Evolutionary conservation across 2,329 filamentous ascomycete species (phyloP).

Genomic region (Aquanectria penicillioides): DNA sequence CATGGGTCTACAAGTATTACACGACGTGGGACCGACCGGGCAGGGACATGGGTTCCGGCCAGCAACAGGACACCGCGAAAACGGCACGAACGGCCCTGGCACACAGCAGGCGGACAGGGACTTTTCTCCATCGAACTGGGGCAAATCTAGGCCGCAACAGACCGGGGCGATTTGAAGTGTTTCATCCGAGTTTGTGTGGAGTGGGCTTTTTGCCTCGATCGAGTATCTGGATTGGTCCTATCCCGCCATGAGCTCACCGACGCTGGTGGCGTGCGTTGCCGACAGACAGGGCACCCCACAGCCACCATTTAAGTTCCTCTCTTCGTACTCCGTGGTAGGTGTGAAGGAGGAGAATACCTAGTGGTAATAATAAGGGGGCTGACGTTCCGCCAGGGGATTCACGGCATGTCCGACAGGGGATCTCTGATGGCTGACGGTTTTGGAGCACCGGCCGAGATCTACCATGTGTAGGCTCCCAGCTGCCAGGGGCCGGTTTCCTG

Average conservation of each 20-base stretch:
- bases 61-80: background rate
- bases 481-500: too few species aligned
- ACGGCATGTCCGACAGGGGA: conserved; percentile 4
- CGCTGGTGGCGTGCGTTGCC: conserved; percentile 16
- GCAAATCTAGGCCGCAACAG: background rate
- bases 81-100: too few species aligned
- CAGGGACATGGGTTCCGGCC: conserved; percentile 6
- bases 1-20: background rate
- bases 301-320: background rate
- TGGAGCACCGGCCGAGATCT: too few species aligned
- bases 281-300: conserved; percentile 13
- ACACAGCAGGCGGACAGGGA: too few species aligned
- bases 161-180: conserved; percentile 15
- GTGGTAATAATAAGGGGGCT: conserved; percentile 15
- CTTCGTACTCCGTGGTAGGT: background rate
- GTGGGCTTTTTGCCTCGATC: conserved; percentile 11
- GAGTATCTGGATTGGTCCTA: background rate
- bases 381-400: background rate
- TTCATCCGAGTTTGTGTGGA: conserved; percentile 10
- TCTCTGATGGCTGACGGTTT: background rate
- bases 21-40: background rate
- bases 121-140: conserved; percentile 1
- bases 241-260: conserved; percentile 17
- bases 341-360: too few species aligned
- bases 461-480: too few species aligned